Percentiles rank a stretch among this genome's conserved stretches.
Conservation (phyloP, 208 protist species). For the Herpetomonas tarakana region DNA sequence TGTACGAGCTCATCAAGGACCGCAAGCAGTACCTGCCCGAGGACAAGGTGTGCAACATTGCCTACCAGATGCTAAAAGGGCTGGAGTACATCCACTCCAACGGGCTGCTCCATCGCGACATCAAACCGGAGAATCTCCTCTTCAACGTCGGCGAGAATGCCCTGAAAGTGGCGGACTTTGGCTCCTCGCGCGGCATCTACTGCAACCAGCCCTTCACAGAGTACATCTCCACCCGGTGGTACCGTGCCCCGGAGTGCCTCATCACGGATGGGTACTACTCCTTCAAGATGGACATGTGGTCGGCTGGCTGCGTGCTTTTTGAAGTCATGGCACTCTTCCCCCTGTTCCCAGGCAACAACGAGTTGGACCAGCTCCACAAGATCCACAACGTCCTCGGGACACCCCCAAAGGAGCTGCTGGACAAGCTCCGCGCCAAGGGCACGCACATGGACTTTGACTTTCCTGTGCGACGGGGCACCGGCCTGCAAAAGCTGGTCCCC, state of each 20-base stretch:
- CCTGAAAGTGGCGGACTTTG: constrained; percentile 93
- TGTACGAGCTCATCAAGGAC: constrained; percentile 96
- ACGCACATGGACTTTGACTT: constrained; percentile 75
- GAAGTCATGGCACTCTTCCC: constrained; percentile 79
- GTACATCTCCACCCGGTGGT: constrained; percentile 94
- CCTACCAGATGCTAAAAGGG: constrained; percentile 89
- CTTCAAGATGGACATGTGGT: constrained; percentile 92
- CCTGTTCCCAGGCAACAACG: constrained; percentile 80
- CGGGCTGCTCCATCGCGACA: constrained; percentile 94
- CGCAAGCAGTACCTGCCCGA: constrained; percentile 84
- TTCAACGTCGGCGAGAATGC: constrained; percentile 74
- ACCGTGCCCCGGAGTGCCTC: constrained; percentile 91
- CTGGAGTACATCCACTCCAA: constrained; percentile 92
- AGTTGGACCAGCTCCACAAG: constrained; percentile 83
- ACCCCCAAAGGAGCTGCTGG: constrained; percentile 74
- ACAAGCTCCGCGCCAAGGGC: constrained; percentile 46
- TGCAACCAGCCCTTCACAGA: constrained; percentile 84
- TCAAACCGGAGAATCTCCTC: constrained; percentile 98
- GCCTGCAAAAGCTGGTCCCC: constrained; percentile 61
- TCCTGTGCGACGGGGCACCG: constrained; percentile 56
- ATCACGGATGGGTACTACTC: constrained; percentile 88
- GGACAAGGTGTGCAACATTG: constrained; percentile 82
- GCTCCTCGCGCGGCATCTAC: constrained; percentile 82
- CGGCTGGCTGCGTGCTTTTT: constrained; percentile 85
- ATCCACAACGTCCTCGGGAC: constrained; percentile 93